Base-by-base conservation (phyloP, 2,329 filamentous ascomycete species). In the Colletotrichum sublineola region DNA sequence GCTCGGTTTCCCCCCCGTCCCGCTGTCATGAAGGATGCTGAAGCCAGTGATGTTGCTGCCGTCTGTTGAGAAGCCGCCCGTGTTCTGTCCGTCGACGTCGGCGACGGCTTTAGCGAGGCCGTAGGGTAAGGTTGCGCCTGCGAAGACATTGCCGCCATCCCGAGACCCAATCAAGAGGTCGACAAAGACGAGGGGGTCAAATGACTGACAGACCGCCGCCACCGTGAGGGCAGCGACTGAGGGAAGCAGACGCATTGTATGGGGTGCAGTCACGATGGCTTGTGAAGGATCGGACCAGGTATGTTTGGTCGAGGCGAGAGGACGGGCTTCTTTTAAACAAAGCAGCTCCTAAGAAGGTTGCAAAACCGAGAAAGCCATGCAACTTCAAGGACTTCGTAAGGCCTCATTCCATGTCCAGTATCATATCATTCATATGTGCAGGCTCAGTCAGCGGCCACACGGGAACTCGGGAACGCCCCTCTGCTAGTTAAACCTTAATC, bases 71-170 rank as follows among this genome's bases (percentile, higher is more conserved):
- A 85, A 86, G 15, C 84, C 84, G 7, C 82, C 84, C 6, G 83
- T 84, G 65, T 85, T 84, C 73, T 84, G 80, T 3, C 82, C 81
- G 57, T 85, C 77, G 1, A 87, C 86, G 75, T 90, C 86, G 40
- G 87, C 86, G 4, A 87, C 86, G 1, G 87, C 85, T 76, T 89
- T 90, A 46, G 86, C 87, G 78, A 90, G 85, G 48, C 86, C 87
- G 75, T 87, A 89, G 3, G 87, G 88, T 52, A 87, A 76, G 3
- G 86, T 87, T 18, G 87, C 87, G 15, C 88, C 88, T 3, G 87
- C 83, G 71, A 90, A 90, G 36, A 89, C 88, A 78, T 90, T 88
- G 52, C 88, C 88, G 80, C 86, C 88, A 78, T 87, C 86, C 5
- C 81, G 83, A 20, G 86, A 88, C 38, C 88, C 88, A 71, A 90